phyloP scores from a whole-genome alignment of 1,284 basidiomycete genomes.

The Grifola frondosa region DNA sequence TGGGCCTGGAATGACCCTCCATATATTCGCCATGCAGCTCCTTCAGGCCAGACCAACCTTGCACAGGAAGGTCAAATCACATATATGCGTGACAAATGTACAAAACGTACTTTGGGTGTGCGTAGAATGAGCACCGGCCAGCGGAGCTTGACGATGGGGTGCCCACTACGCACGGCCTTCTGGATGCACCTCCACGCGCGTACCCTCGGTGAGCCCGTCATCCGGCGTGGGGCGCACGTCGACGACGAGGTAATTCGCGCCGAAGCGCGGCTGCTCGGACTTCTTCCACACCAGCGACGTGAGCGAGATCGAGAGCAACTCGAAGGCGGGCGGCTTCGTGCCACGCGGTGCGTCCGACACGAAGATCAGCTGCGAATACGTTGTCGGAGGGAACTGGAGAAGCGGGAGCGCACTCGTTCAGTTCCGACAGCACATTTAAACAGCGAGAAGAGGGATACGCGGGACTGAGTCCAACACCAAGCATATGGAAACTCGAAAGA shows the following conservation, averaged over 20 bases:
- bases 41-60: conserved; percentile 71
- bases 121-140: conserved; percentile 86
- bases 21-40: conserved; percentile 64
- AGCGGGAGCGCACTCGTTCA: conserved; percentile 56
- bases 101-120: conserved; percentile 68
- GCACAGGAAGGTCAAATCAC: neutral
- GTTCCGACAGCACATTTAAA: too few species aligned
- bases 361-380: conserved; percentile 61
- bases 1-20: conserved; percentile 78
- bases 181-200: conserved; percentile 76
- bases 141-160: conserved; percentile 78
- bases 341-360: conserved; percentile 39
- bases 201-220: conserved; percentile 64
- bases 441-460: too few species aligned
- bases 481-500: too few species aligned
- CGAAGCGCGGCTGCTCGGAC: conserved; percentile 74
- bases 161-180: conserved; percentile 68
- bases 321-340: conserved; percentile 40
- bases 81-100: neutral
- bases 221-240: conserved; percentile 63
- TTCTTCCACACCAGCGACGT: conserved; percentile 62
- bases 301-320: conserved; percentile 59
- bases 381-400: neutral
- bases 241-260: conserved; percentile 64
- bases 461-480: too few species aligned